Base-by-base conservation (phyloP, 2,329 filamentous ascomycete species). In the Fusarium nisikadoi region DNA sequence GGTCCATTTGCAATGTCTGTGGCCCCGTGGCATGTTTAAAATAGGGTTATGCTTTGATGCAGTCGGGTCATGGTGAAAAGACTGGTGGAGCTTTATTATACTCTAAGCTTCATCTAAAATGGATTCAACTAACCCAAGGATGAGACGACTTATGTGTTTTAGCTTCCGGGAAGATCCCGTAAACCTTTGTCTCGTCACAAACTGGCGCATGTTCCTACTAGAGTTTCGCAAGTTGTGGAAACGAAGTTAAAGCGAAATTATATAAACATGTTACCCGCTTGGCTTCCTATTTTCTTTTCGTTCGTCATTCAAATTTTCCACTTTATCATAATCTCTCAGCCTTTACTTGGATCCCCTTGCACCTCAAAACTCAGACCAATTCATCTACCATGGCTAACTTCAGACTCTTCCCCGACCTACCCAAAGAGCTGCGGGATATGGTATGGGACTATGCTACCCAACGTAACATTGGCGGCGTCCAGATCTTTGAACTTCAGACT, bases 381-480 rank as follows among this genome's bases (percentile, higher is more conserved):
- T 2, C 20, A 4, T 53, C 13, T 14, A 65, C 19, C 8, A 43
- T 62, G 43, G 50, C 38, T 13, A 69, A 47, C 27, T 65, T 69
- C 16, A 7, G 16, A 7, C 11, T 6, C 1, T 69, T 69, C 11
- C 5, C 39, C 8, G 46, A 59, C 0, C 27, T 69, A 1, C 53
- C 65, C 6, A 33, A 42, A 38, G 65, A 71, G 20, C 8, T 69
- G 3, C 25, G 65, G 17, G 50, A 71, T 8, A 17, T 41, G 6
- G 56, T 69, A 23, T 71, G 42, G 65, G 25, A 10, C 6, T 16
- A 55, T 8, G 61, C 47, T 17, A 35, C 41, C 9, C 47, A 49
- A 5, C 6, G 33, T 4, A 4, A 19, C 20, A 8, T 17, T 19
- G 39, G 11, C 8, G 61, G 61, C 8, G 61, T 50, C 8, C 61